Percentiles rank a stretch among this genome's conserved stretches.
phyloP scores from a whole-genome alignment of 805 yeast species.

The Ogataea saltuana region DNA sequence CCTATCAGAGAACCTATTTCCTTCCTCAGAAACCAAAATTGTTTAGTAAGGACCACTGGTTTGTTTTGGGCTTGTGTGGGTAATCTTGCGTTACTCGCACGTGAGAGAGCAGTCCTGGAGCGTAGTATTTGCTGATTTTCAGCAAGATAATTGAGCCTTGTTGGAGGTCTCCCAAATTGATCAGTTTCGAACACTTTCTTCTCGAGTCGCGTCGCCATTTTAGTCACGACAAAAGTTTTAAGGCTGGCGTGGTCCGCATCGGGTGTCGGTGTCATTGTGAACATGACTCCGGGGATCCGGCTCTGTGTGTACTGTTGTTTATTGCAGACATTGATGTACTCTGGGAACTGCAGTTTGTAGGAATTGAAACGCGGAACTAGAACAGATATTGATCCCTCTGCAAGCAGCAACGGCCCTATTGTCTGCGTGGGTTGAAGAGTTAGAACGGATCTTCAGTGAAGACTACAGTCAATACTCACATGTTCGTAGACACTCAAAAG shows the following conservation, averaged over 20 bases:
- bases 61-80: background rate
- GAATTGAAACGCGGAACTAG: conserved; percentile 8
- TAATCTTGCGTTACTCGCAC: background rate
- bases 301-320: background rate
- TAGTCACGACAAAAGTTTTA: background rate
- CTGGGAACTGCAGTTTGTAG: conserved; percentile 7
- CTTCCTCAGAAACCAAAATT: conserved; percentile 24
- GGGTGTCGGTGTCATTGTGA: background rate
- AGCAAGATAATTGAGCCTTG: conserved; percentile 7
- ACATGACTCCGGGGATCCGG: background rate
- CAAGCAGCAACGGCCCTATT: background rate
- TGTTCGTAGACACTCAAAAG: background rate
- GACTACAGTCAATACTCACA: background rate
- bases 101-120: background rate
- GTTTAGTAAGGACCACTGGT: conserved; percentile 13
- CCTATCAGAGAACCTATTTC: conserved; percentile 48
- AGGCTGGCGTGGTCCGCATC: background rate
- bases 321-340: background rate
- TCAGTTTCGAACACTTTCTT: background rate
- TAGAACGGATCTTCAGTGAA: background rate
- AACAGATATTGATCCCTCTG: conserved; percentile 2
- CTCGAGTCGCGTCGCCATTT: background rate
- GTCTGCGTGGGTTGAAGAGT: background rate
- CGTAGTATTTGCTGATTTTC: conserved; percentile 7
- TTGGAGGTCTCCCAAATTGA: conserved; percentile 7